Evolutionary conservation across 345 rosid genomes (phyloP), one percentile per base, ranked within the genome.

Genomic region (Arabidopsis suecica): DNA sequence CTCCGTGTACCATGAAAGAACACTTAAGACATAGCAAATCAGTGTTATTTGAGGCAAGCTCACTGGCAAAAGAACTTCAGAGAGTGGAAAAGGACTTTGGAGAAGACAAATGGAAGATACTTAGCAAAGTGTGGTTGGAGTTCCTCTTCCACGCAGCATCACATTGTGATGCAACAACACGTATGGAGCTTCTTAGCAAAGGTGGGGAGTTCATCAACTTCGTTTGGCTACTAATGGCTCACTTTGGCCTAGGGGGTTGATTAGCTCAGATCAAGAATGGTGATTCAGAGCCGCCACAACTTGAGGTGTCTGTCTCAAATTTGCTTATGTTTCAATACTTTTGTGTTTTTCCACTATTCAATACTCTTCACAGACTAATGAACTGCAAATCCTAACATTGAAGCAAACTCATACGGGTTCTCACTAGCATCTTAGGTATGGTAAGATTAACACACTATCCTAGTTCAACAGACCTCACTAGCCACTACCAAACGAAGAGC

Each of bases 191-290:
- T 34, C 73, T 82, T 28, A 76, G 86, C 49, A 65, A 71, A 50
- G 91, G 89, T 0, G 87, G 88, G 3, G 88, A 87, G 63, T 74
- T 87, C 20, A 74, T 83, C 28, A 80, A 79, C 42, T 86, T 81
- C 73, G 85, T 81, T 1, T 86, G 90, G 88, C 85, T 86, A 64
- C 74, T 83, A 14, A 68, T 82, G 84, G 83, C 84, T 28, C 90
- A 87, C 78, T 72, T 83, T 8, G 87, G 90, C 32, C 34, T 87
- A 1, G 80, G 82, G 1, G 83, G 80, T 14, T 84, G 78, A 44
- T 64, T 33, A 49, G 8, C 71, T n/a, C 69, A 76, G 28, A 70
- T 71, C 63, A 64, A 81, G 13, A 68, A 73, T 37, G 83, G 83
- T 3, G 76, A 74, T 47, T 77, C 67, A 81, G 80, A 55, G 82